Evolutionary conservation across 2,329 filamentous ascomycete species (phyloP).

Genomic region (Colletotrichum sidae): DNA sequence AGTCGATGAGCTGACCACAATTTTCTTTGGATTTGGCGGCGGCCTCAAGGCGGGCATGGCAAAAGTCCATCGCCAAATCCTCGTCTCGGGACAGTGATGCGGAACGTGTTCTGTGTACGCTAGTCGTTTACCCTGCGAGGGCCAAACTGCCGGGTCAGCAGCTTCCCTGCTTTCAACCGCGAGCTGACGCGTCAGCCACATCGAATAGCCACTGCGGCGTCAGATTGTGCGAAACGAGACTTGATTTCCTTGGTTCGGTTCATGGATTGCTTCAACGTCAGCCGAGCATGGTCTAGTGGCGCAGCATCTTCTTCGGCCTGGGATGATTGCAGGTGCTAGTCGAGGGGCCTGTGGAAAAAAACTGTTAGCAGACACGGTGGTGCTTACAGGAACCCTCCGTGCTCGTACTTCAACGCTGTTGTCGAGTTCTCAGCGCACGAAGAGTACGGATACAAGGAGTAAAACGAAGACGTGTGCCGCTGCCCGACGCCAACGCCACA

Average conservation of each 20-base stretch:
- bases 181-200: slow-evolving; percentile 20
- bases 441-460: background rate
- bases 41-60: too few species aligned
- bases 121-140: slow-evolving; percentile 11
- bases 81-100: too few species aligned
- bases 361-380: slow-evolving; percentile 22
- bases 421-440: background rate
- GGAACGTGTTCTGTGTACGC: too few species aligned
- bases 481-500: background rate
- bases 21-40: too few species aligned
- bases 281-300: too few species aligned
- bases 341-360: slow-evolving; percentile 16
- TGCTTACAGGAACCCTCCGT: background rate
- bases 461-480: background rate
- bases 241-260: slow-evolving; percentile 1
- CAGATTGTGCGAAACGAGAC: background rate
- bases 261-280: background rate
- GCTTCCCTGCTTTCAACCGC: slow-evolving; percentile 10
- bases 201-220: slow-evolving; percentile 9
- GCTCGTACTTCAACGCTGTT: background rate
- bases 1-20: background rate
- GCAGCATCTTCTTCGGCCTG: too few species aligned
- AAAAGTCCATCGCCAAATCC: too few species aligned
- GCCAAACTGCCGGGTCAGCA: slow-evolving; percentile 26
- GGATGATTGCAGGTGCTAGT: slow-evolving; percentile 18